phyloP scores from a whole-genome alignment of 2,329 filamentous ascomycete genomes.

The Trichoderma cornu-damae region DNA sequence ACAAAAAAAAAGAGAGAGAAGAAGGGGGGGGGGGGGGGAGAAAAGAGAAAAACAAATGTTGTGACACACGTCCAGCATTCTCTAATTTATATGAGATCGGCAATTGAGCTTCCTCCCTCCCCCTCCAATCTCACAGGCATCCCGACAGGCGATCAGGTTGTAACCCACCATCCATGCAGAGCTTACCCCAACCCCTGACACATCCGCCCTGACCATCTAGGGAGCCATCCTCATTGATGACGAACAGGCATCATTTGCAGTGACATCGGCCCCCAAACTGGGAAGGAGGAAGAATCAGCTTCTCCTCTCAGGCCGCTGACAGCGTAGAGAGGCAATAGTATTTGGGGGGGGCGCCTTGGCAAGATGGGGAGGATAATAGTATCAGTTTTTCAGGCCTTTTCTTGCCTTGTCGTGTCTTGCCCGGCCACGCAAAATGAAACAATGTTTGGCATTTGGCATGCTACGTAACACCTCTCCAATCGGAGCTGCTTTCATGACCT shows the following conservation, averaged over 20 bases:
- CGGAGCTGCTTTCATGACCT: too few species aligned
- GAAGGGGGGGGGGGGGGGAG: too few species aligned
- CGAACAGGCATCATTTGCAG: slow-evolving; percentile 13
- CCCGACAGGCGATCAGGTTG: not conserved
- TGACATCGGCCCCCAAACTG: slow-evolving; percentile 13
- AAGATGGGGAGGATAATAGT: not conserved
- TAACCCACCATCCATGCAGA: not conserved
- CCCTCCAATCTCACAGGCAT: not conserved
- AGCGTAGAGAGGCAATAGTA: slow-evolving; percentile 1
- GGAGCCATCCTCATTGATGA: not conserved
- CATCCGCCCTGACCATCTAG: not conserved
- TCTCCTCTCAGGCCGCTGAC: slow-evolving; percentile 7
- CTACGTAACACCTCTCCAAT: slow-evolving; percentile 5
- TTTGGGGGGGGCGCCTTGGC: not conserved
- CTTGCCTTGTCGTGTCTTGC: not conserved
- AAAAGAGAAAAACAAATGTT: not conserved
- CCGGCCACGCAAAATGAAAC: too few species aligned
- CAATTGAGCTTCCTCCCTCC: not conserved
- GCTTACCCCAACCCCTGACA: not conserved
- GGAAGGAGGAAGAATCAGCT: slow-evolving; percentile 14
- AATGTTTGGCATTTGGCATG: not conserved
- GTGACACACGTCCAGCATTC: not conserved
- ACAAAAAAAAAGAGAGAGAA: not conserved
- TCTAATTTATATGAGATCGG: slow-evolving; percentile 16
- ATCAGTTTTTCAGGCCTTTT: too few species aligned